Evolutionary conservation across 2,329 filamentous ascomycete species (phyloP).

Genomic region (Scopulariopsis brevicaulis): DNA sequence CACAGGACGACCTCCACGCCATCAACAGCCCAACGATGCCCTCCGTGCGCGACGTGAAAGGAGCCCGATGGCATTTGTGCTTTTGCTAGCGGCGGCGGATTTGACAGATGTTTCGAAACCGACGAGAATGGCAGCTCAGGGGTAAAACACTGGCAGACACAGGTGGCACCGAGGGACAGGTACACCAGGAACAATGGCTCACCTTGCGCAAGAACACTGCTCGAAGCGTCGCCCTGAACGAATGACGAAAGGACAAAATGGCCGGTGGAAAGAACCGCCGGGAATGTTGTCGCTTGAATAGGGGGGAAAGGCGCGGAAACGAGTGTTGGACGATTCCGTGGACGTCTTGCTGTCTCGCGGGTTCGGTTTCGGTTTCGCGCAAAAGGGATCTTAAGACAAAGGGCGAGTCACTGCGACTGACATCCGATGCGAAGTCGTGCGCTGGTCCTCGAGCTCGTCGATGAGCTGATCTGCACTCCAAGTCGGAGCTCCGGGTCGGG

Average conservation of each 20-base stretch:
- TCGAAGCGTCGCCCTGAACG: neutral
- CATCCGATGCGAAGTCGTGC: neutral
- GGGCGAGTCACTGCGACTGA: neutral
- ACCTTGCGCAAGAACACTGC: neutral
- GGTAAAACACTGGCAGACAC: neutral
- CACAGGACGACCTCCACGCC: neutral
- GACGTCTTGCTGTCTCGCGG: neutral
- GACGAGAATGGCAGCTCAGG: neutral
- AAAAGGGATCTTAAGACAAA: neutral
- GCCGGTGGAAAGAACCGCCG: neutral
- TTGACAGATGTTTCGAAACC: neutral
- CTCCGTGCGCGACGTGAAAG: neutral
- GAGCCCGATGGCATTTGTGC: neutral
- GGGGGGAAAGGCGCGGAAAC: neutral
- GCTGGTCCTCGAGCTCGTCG: neutral
- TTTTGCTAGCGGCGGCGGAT: neutral
- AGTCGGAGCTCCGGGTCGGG: neutral
- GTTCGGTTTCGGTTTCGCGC: neutral
- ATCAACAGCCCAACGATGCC: neutral
- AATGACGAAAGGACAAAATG: neutral
- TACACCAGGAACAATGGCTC: neutral
- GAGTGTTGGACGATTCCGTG: neutral
- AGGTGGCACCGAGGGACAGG: neutral
- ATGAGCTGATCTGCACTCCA: neutral
- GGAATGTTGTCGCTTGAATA: neutral